A percentile compares a stretch with the other conserved stretches of the same genome.
These are phyloP conservation scores for Fusarium sp. DNA, from an alignment of 2,329 filamentous ascomycete species.

Conservation along the genomic window DNA sequence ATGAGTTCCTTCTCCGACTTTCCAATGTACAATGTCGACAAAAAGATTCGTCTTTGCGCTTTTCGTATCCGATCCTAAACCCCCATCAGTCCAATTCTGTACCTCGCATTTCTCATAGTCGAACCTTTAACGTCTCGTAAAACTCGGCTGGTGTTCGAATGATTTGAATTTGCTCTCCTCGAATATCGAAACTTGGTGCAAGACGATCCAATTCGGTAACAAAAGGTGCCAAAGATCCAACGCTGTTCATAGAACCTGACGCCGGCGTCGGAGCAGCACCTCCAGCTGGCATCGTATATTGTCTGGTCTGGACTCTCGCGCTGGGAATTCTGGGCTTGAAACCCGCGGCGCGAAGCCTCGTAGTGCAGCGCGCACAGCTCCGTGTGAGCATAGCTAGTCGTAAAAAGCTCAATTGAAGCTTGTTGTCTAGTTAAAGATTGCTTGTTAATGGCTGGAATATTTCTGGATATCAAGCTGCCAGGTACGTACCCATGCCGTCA, in stretches of 20 bases:
- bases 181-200: slow-evolving; percentile 90
- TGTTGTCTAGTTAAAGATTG: slow-evolving; percentile 20
- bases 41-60: slow-evolving; percentile 85
- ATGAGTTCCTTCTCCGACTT: slow-evolving; percentile 94
- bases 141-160: slow-evolving; percentile 88
- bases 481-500: slow-evolving; percentile 46
- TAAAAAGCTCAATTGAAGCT: slow-evolving; percentile 12
- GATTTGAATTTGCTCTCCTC: slow-evolving; percentile 84
- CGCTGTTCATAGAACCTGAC: slow-evolving; percentile 37
- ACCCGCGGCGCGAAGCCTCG: slow-evolving; percentile 46
- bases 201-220: slow-evolving; percentile 85
- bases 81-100: slow-evolving; percentile 29
- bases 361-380: slow-evolving; percentile 54
- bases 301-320: slow-evolving; percentile 57
- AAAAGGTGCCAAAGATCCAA: slow-evolving; percentile 68
- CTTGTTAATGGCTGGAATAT: slow-evolving; percentile 39
- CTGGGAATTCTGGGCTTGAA: slow-evolving; percentile 47
- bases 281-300: slow-evolving; percentile 57
- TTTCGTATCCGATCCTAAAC: slow-evolving; percentile 82
- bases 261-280: slow-evolving; percentile 52
- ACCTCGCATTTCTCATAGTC: background rate
- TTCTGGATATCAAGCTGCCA: slow-evolving; percentile 35
- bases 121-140: slow-evolving; percentile 89
- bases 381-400: slow-evolving; percentile 54
- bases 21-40: slow-evolving; percentile 97